Evolutionary conservation across 805 yeast genomes (phyloP), one percentile per base, ranked within the genome.

Genomic region (Crinitomyces ghanaensis): DNA sequence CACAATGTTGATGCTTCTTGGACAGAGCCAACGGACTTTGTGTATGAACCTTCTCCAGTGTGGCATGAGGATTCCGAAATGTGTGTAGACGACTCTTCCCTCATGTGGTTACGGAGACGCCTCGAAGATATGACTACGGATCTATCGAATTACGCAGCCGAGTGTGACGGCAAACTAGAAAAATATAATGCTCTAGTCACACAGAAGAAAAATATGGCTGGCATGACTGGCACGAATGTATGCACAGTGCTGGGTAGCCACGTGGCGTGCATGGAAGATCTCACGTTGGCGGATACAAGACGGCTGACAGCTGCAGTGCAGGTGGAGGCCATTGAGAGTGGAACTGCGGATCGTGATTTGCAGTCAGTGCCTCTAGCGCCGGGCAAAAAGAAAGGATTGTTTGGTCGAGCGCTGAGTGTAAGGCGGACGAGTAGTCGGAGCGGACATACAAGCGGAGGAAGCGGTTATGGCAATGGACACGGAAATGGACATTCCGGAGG

Each of bases 51-150:
- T 1, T 77, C 93, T 17, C 76, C 85, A 19, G 77, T 91, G 26
- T 91, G 98, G 98, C 97, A 88, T 57, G 98, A 91, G 50, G 96
- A 91, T 56, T 95, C 84, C 43, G 61, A 70, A 22, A 65, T 77
- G 41, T 67, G 74, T 1, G 62, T 68, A 4, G 67, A 69, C 28
- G 74, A 70, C 26, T 40, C 45, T 14, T 53, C 58, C 5, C 45
- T 54, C 35, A 42, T 46, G 30, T 51, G 41, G 34, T 44, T 62
- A 31, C 50, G 62, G 13, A 60, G 59, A 19, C 45, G 52, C 33
- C 49, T 60, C 9, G 44, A 48, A 18, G 54, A 56, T 16, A 49
- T 63, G 6, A 29, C 42, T n/a, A 40, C 46, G 11, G 46, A 44
- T 26, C 44, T 53, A n/a, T 35, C 36, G n/a, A 45, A 45, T 15